Evolutionary conservation across 169 alveolate genomes (phyloP).

Genomic region (Theileria luwenshuni): DNA sequence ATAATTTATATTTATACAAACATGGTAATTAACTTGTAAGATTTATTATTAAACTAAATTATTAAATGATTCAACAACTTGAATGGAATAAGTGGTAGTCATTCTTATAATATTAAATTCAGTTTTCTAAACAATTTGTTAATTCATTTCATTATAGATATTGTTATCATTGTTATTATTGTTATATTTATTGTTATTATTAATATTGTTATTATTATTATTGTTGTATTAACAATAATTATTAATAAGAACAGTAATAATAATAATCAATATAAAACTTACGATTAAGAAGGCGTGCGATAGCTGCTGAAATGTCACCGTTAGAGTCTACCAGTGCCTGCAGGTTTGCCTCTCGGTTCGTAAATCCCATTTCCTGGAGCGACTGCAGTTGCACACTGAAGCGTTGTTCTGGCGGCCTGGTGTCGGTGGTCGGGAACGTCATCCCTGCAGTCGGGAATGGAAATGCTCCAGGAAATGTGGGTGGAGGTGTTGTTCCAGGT

Average conservation of each 20-base stretch:
- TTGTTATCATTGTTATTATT: not conserved
- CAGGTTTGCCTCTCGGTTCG: conserved; percentile 88
- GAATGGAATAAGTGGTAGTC: not conserved
- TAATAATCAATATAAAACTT: not conserved
- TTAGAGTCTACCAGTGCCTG: conserved; percentile 90
- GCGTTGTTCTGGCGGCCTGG: conserved; percentile 79
- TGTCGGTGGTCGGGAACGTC: conserved; percentile 63
- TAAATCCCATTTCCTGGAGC: conserved; percentile 94
- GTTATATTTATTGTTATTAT: too few species aligned
- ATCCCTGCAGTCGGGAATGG: conserved; percentile 32
- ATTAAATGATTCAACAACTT: too few species aligned
- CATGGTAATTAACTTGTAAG: too few species aligned
- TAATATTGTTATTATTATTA: too few species aligned
- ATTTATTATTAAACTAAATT: too few species aligned
- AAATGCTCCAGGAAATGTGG: too few species aligned
- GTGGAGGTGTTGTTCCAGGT: conserved; percentile 4
- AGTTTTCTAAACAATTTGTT: conserved; percentile 12
- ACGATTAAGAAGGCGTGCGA: conserved; percentile 85
- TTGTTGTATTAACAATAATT: too few species aligned
- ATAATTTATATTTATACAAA: conserved; percentile 1
- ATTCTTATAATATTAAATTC: not conserved
- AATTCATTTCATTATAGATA: too few species aligned
- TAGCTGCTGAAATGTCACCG: conserved; percentile 94
- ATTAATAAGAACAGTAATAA: too few species aligned
- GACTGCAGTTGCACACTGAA: conserved; percentile 86